These are phyloP conservation scores for Leccinum pachyderme DNA, from an alignment of 1,284 basidiomycete species.

Conservation along the genomic window DNA sequence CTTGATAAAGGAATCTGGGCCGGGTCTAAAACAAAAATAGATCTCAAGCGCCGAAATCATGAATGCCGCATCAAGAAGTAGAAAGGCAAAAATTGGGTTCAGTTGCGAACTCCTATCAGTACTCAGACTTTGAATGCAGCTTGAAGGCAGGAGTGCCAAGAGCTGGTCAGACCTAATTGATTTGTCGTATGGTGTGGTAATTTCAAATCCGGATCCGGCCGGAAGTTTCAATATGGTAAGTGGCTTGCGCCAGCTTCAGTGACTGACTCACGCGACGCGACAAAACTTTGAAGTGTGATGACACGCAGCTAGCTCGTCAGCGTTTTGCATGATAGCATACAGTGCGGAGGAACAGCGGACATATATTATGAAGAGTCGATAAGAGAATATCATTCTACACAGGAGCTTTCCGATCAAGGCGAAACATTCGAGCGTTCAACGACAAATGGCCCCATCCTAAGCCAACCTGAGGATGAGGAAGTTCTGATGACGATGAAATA, in stretches of 20 bases:
- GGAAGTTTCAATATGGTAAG: conserved; percentile 12
- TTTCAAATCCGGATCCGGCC: conserved; percentile 24
- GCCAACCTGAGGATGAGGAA: not conserved
- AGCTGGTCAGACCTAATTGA: not conserved
- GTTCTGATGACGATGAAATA: not conserved
- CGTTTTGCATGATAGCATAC: not conserved
- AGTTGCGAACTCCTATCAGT: not conserved
- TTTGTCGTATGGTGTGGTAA: not conserved
- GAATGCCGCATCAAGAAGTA: too few relatives aligned
- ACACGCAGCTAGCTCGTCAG: not conserved
- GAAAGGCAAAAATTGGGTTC: not conserved
- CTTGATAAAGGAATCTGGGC: not conserved
- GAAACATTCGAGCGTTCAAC: not conserved
- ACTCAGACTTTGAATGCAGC: not conserved
- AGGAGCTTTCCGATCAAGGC: not conserved
- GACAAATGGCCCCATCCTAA: not conserved
- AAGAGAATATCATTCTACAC: not conserved
- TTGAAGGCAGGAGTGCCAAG: not conserved
- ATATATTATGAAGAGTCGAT: not conserved
- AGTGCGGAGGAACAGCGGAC: not conserved
- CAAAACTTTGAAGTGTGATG: not conserved
- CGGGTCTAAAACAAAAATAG: not conserved
- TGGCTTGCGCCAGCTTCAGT: not conserved
- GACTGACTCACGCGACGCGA: not conserved
- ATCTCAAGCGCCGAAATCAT: too few relatives aligned